A percentile compares a stretch with the other conserved stretches of the same genome.
These are phyloP conservation scores for Backusella tuberculispora DNA, from an alignment of 192 early-diverging fungal genomes.

Conservation along the genomic window DNA sequence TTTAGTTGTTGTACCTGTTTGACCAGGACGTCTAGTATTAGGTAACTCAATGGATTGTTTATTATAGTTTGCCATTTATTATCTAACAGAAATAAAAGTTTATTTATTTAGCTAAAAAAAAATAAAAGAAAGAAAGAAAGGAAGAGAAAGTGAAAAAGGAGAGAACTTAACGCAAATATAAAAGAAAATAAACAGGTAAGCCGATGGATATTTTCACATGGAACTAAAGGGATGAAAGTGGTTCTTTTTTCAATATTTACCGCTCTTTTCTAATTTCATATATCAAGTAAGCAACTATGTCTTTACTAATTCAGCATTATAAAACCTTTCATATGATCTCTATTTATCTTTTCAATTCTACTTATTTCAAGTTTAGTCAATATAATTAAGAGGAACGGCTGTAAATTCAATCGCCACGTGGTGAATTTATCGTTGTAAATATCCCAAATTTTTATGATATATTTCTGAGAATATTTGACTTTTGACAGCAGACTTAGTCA, in stretches of 20 bases:
- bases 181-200: no score
- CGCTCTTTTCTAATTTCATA: no score
- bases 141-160: neutral
- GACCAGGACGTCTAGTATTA: constrained; percentile 50
- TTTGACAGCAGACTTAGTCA: no score
- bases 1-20: constrained; percentile 45
- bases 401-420: no score
- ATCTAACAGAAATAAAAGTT: neutral
- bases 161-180: neutral
- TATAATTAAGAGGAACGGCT: no score
- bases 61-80: constrained; percentile 33
- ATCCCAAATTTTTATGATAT: no score
- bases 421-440: no score
- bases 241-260: no score
- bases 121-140: constrained; percentile 9
- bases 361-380: no score
- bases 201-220: neutral
- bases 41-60: constrained; percentile 55
- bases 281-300: no score
- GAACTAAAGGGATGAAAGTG: neutral
- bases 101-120: neutral
- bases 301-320: neutral
- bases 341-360: neutral
- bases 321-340: neutral
- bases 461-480: no score